phyloP scores from a whole-genome alignment of 306 rosid genomes.

The Alnus rubra region DNA sequence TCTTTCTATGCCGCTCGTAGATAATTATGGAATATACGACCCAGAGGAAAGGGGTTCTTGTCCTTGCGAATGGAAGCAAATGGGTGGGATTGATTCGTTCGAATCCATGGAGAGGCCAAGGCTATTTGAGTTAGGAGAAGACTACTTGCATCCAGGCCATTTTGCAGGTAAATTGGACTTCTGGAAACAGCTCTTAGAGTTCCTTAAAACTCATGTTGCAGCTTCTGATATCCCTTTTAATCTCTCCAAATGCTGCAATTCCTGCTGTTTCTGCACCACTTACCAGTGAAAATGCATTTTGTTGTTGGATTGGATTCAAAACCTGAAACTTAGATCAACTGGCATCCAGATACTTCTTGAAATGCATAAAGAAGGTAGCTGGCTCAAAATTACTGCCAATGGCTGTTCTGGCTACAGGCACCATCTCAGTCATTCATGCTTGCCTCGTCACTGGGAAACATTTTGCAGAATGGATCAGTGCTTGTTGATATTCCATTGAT shows the following conservation, averaged over 20 bases:
- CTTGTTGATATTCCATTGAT: slow-evolving; percentile 72
- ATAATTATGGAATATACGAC: slow-evolving; percentile 35
- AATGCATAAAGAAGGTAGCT: slow-evolving; percentile 54
- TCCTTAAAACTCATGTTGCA: slow-evolving; percentile 37
- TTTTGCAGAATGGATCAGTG: slow-evolving; percentile 51
- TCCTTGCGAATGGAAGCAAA: slow-evolving; percentile 69
- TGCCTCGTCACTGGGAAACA: slow-evolving; percentile 43
- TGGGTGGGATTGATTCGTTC: slow-evolving; percentile 62
- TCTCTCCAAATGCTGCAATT: slow-evolving; percentile 54
- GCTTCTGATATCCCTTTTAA: slow-evolving; percentile 62
- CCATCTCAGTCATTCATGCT: slow-evolving; percentile 63
- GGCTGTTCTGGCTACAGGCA: slow-evolving; percentile 36
- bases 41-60: slow-evolving; percentile 36
- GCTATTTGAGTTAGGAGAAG: slow-evolving; percentile 55
- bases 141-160: slow-evolving; percentile 27
- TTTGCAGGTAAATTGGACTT: slow-evolving; percentile 44
- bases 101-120: slow-evolving; percentile 59
- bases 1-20: slow-evolving; percentile 55
- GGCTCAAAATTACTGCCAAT: slow-evolving; percentile 53
- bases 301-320: slow-evolving; percentile 63
- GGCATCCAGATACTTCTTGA: slow-evolving; percentile 42
- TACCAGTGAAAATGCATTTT: slow-evolving; percentile 55
- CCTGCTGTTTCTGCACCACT: slow-evolving; percentile 52
- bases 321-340: slow-evolving; percentile 3
- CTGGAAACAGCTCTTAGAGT: slow-evolving; percentile 25